Conservation (phyloP, 176 grass and related monocot genomes). For the Musa itinerans region DNA sequence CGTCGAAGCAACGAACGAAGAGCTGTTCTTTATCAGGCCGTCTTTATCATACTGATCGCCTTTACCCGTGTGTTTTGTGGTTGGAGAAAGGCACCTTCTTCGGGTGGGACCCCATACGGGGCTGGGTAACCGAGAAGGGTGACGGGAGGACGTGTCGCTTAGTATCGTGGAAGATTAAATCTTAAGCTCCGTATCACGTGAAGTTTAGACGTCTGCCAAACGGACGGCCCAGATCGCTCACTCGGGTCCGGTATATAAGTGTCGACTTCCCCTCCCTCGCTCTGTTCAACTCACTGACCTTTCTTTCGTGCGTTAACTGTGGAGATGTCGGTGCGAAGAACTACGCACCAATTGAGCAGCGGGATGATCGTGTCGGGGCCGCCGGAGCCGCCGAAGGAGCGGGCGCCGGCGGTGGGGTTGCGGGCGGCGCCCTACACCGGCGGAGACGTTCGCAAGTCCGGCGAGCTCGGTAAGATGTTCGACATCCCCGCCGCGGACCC, state of each 20-base stretch:
- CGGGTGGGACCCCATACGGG: background rate
- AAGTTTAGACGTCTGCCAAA: background rate
- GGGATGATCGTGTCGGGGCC: conserved; percentile 87
- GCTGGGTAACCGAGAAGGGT: background rate
- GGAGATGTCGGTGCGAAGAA: conserved; percentile 16
- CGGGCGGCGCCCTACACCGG: conserved; percentile 68
- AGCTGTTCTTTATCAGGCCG: too few species aligned
- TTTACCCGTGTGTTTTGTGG: too few species aligned
- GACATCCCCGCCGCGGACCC: conserved; percentile 34
- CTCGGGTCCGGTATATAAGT: background rate
- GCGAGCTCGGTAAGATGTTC: conserved; percentile 87
- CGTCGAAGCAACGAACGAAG: too few species aligned
- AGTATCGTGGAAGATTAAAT: background rate
- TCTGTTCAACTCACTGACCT: background rate
- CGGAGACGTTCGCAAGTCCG: conserved; percentile 56
- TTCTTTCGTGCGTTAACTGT: background rate
- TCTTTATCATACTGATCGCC: too few species aligned
- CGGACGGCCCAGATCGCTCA: background rate
- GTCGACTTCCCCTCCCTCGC: background rate
- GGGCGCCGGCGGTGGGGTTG: conserved; percentile 35
- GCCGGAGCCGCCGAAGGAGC: conserved; percentile 55
- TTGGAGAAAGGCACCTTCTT: too few species aligned
- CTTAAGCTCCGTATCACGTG: background rate
- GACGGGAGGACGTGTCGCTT: background rate
- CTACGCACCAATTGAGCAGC: conserved; percentile 55